Conservation (phyloP, 768 basidiomycete genomes). For the Phanerodontia chrysosporium region DNA sequence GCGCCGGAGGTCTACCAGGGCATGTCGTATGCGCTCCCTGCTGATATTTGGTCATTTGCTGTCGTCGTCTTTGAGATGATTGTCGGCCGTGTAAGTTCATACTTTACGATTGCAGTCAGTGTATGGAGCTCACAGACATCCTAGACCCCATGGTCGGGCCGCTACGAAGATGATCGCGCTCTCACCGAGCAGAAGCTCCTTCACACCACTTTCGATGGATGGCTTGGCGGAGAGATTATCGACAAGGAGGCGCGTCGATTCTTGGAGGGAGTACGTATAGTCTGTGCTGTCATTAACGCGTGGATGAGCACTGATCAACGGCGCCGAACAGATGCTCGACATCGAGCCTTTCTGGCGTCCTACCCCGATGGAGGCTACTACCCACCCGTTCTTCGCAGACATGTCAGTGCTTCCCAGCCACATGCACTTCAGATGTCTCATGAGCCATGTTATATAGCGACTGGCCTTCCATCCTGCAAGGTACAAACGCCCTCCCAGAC, state of each 20-base stretch:
- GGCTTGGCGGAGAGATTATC: neutral
- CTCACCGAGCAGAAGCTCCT: neutral
- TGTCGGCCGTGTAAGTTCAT: constrained; percentile 17
- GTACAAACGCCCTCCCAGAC: neutral
- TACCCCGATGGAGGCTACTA: neutral
- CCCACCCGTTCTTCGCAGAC: constrained; percentile 1
- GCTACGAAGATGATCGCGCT: neutral
- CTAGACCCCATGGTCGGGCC: neutral
- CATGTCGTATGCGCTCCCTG: constrained; percentile 40
- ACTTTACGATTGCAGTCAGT: neutral
- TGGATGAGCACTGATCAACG: neutral
- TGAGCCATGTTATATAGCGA: neutral
- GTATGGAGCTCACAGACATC: neutral
- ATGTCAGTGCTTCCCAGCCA: neutral
- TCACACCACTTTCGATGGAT: neutral
- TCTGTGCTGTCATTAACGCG: neutral
- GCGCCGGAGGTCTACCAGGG: constrained; percentile 12
- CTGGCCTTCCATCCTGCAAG: neutral
- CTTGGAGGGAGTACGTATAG: neutral
- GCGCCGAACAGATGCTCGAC: neutral
- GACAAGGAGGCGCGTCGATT: neutral
- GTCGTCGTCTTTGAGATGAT: constrained; percentile 22
- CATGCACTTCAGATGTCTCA: neutral
- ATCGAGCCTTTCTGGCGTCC: neutral
- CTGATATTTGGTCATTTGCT: constrained; percentile 43